These are phyloP conservation scores for Waltergamsia citrina DNA, from an alignment of 2,329 filamentous ascomycete species.

Conservation along the genomic window DNA sequence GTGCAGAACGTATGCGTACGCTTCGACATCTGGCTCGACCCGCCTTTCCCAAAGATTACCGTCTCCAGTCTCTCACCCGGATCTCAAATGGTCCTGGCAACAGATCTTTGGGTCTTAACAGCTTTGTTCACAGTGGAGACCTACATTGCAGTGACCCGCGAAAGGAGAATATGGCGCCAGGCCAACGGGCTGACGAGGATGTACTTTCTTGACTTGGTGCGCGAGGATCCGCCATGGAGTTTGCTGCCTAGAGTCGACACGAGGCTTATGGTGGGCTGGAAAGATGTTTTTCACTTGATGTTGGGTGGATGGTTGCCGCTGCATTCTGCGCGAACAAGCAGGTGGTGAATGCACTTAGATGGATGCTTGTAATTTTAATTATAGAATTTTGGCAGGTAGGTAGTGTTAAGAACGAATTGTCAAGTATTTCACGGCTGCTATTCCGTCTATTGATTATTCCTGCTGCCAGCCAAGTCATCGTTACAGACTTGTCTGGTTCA, in stretches of 20 bases:
- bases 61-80: background rate
- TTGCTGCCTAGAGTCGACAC: constrained; percentile 5
- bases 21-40: background rate
- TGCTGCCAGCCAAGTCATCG: too few species aligned
- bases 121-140: constrained; percentile 7
- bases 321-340: too few species aligned
- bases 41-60: background rate
- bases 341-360: too few species aligned
- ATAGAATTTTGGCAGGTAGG: too few species aligned
- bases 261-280: constrained; percentile 1
- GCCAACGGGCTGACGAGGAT: constrained; percentile 19
- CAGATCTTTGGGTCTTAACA: background rate
- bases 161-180: constrained; percentile 17
- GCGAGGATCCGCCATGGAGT: constrained; percentile 4
- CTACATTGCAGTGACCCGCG: constrained; percentile 9
- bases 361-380: too few species aligned
- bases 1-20: background rate
- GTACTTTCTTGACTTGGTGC: constrained; percentile 13
- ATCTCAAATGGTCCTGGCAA: background rate
- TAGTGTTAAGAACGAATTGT: too few species aligned
- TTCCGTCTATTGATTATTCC: too few species aligned
- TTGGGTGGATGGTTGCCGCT: too few species aligned
- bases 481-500: too few species aligned
- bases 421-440: too few species aligned
- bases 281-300: too few species aligned